These are phyloP conservation scores for Trichophyton schoenleinii DNA, from an alignment of 2,329 filamentous ascomycete species.

Conservation along the genomic window DNA sequence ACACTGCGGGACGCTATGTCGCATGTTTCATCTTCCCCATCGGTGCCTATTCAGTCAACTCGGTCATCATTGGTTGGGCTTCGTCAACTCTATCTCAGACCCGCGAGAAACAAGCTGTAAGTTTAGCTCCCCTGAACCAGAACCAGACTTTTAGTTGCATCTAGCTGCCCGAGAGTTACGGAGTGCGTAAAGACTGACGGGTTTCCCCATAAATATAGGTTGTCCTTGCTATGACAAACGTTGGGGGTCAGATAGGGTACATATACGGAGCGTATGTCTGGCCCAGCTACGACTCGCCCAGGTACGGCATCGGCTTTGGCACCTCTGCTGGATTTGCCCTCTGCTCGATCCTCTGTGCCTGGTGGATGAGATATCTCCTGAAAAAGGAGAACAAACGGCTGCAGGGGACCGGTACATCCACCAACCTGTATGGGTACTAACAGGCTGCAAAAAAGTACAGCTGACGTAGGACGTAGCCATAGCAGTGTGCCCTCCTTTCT, in stretches of 20 bases:
- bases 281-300: conserved; percentile 16
- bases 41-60: conserved; percentile 27
- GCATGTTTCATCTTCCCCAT: conserved; percentile 24
- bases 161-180: neutral
- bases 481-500: neutral
- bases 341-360: conserved; percentile 13
- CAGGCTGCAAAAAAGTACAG: neutral
- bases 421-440: conserved; percentile 14
- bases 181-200: neutral
- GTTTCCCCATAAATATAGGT: conserved; percentile 6
- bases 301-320: conserved; percentile 14
- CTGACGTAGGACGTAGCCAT: too few species aligned
- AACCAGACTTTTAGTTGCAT: neutral
- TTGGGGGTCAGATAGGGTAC: conserved; percentile 27
- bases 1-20: conserved; percentile 22
- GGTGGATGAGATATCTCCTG: conserved; percentile 14
- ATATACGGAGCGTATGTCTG: conserved; percentile 32
- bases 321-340: conserved; percentile 13
- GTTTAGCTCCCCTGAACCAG: conserved; percentile 4
- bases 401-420: neutral
- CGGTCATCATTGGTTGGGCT: conserved; percentile 33
- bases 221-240: conserved; percentile 31
- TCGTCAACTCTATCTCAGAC: conserved; percentile 32
- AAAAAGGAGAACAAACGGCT: conserved; percentile 12
- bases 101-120: conserved; percentile 33